These are phyloP conservation scores for Pyrenochaeta sp. DNA, from an alignment of 2,329 filamentous ascomycete species.

Conservation along the genomic window DNA sequence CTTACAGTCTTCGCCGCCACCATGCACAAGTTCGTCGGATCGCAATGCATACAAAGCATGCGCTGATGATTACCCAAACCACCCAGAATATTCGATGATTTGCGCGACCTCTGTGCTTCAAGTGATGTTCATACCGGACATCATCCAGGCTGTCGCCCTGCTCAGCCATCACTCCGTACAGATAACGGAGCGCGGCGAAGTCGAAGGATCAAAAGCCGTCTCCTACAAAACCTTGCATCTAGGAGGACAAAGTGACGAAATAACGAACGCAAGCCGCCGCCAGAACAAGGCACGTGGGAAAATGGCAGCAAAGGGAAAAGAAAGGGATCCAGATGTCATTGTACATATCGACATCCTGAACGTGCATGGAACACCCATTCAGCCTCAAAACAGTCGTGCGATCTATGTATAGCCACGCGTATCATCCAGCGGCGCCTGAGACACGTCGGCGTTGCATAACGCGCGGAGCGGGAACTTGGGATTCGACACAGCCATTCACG, in stretches of 20 bases:
- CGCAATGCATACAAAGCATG: slow-evolving; percentile 5
- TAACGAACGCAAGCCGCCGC: background rate
- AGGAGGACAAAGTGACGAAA: background rate
- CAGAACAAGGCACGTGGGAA: background rate
- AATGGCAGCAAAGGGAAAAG: background rate
- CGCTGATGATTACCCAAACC: slow-evolving; percentile 21
- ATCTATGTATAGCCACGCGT: slow-evolving; percentile 4
- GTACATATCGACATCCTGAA: background rate
- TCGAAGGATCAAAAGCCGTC: background rate
- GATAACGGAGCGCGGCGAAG: background rate
- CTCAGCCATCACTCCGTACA: background rate
- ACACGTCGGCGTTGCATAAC: slow-evolving; percentile 9
- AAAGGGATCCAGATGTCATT: background rate
- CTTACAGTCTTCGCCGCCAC: slow-evolving; percentile 21
- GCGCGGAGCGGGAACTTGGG: background rate
- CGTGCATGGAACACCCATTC: background rate
- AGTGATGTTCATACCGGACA: slow-evolving; percentile 33
- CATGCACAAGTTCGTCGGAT: slow-evolving; percentile 3
- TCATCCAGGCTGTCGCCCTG: slow-evolving; percentile 19
- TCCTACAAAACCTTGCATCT: background rate
- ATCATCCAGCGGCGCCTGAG: slow-evolving; percentile 11
- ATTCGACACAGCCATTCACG: too few relatives aligned
- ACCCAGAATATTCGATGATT: slow-evolving; percentile 24
- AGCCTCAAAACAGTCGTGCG: background rate
- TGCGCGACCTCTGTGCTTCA: slow-evolving; percentile 25